Evolutionary conservation across 2,329 filamentous ascomycete species (phyloP), one percentile per base, ranked within the genome.

Genomic region (Chalara sp.): DNA sequence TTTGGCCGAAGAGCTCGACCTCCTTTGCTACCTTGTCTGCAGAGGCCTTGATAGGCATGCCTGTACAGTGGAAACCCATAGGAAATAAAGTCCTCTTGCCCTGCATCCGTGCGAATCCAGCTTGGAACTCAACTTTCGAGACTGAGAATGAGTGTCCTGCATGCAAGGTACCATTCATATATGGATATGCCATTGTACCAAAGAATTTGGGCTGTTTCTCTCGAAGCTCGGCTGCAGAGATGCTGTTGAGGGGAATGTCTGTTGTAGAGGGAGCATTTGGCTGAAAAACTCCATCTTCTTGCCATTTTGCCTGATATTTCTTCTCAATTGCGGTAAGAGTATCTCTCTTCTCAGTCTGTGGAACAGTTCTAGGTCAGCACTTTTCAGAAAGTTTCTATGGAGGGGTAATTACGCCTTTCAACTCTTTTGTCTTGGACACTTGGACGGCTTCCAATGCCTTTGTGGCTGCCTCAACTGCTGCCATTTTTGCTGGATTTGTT

Each of bases 41-140:
- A 64, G 89, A 95, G 5, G 93, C 91, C 72, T 96, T 96, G 76
- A 99, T 99, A 44, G 91, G 90, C 86, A 99, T 95, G 62, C 93
- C 93, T 0, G 92, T 97, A 72, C 87, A 89, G 76, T 99, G 93
- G 74, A 90, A 99, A 32, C 92, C 93, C 65, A 93, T 85, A 51
- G 93, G 93, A 68, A 93, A 96, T 48, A 97, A 76, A 51, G 85
- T 78, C 48, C 86, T 79, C 75, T 92, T 92, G 64, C 93, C 93
- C 68, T 90, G 82, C 89, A 97, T 95, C 50, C 92, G 80, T 44
- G 87, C 85, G 65, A 89, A 91, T 42, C 92, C 89, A 29, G 86
- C 81, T 52, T 84, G 85, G 69, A 97, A 99, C 71, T 99, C 93
- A 61, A 96, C 83, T 72, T 99, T 99, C 65, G 81, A 87, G 54